Evolutionary conservation across 2,329 filamentous ascomycete species (phyloP).

Genomic region (Colletotrichum liriopes): DNA sequence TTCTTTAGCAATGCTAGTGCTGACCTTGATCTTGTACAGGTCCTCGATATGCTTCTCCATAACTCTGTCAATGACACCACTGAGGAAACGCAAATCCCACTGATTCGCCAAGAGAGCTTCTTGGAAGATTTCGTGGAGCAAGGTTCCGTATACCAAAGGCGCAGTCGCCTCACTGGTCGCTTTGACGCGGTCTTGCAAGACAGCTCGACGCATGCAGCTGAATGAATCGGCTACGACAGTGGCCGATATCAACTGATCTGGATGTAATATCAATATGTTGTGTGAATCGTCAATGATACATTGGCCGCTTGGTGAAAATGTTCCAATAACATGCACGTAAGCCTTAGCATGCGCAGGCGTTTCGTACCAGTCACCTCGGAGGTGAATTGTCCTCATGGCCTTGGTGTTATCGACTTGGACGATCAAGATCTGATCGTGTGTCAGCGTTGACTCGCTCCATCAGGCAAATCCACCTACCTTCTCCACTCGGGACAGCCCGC

Average conservation of each 20-base stretch:
- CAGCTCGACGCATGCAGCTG: constrained; percentile 89
- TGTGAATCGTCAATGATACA: constrained; percentile 87
- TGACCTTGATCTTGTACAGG: constrained; percentile 88
- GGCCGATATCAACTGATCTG: constrained; percentile 94
- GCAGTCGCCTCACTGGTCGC: constrained; percentile 85
- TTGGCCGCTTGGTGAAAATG: constrained; percentile 78
- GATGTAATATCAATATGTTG: constrained; percentile 92
- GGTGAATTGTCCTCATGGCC: constrained; percentile 76
- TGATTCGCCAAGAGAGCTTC: constrained; percentile 86
- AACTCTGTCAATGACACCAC: constrained; percentile 76
- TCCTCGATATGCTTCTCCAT: constrained; percentile 88
- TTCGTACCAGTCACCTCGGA: constrained; percentile 90
- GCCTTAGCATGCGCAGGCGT: constrained; percentile 82
- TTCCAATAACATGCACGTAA: constrained; percentile 89
- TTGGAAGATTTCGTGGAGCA: constrained; percentile 96
- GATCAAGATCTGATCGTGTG: constrained; percentile 76
- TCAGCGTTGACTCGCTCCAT: constrained; percentile 16
- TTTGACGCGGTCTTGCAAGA: constrained; percentile 95
- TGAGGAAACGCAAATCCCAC: constrained; percentile 82
- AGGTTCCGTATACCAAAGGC: constrained; percentile 90
- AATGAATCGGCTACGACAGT: constrained; percentile 98
- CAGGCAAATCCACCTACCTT: constrained; percentile 71
- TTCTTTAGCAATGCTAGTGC: constrained; percentile 79
- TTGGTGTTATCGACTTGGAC: constrained; percentile 85
- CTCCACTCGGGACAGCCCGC: constrained; percentile 74